phyloP scores from a whole-genome alignment of 129 eudicot genomes.

The Lonicera japonica region DNA sequence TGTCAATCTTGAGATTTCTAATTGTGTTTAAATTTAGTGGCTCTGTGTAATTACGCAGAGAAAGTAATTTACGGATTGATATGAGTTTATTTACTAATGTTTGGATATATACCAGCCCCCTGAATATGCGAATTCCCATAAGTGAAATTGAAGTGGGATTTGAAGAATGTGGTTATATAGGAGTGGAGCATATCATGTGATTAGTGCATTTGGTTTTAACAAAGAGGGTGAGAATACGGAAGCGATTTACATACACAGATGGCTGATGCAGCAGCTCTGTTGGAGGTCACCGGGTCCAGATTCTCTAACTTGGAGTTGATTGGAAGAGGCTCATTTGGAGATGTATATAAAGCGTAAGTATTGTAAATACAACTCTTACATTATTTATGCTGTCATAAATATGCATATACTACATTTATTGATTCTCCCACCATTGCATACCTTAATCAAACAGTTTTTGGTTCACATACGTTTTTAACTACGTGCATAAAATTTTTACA shows the following conservation, averaged over 20 bases:
- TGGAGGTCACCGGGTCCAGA: slow-evolving; percentile 81
- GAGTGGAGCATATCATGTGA: not conserved
- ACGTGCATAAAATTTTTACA: not conserved
- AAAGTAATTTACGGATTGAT: too few relatives aligned
- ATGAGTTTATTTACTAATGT: not conserved
- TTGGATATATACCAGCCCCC: not conserved
- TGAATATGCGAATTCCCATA: slow-evolving; percentile 8
- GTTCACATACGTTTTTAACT: too few relatives aligned
- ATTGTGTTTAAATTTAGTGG: too few relatives aligned
- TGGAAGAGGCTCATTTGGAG: slow-evolving; percentile 96
- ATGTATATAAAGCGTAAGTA: slow-evolving; percentile 84
- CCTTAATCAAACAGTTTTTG: too few relatives aligned
- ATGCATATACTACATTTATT: too few relatives aligned
- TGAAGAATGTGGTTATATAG: not conserved
- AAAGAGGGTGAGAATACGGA: slow-evolving; percentile 8
- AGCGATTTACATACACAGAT: slow-evolving; percentile 26
- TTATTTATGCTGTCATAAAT: too few relatives aligned
- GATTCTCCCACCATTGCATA: too few relatives aligned
- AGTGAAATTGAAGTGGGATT: not conserved
- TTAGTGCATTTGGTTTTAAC: not conserved
- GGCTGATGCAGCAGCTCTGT: slow-evolving; percentile 78
- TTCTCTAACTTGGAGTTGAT: slow-evolving; percentile 76
- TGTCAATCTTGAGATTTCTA: not conserved
- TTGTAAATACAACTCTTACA: not conserved
- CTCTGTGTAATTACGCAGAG: not conserved